Conservation (phyloP, 1,139 yeast genomes). For the Suhomyces coccinellae region DNA sequence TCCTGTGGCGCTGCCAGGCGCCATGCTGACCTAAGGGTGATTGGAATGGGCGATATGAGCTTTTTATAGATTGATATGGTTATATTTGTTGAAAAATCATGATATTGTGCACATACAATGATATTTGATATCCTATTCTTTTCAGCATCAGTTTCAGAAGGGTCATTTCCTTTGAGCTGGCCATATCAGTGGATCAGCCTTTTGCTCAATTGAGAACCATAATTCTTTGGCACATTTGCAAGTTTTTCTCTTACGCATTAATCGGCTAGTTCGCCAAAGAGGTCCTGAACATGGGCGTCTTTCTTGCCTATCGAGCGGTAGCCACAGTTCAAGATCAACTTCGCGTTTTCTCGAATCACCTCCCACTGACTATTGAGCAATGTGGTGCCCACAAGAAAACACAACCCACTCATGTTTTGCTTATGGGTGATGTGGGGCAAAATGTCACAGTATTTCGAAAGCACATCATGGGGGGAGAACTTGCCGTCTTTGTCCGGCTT, state of each 20-base stretch:
- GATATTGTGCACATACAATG: too few relatives aligned
- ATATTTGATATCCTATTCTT: too few relatives aligned
- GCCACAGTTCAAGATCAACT: conserved; percentile 56
- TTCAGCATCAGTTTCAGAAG: too few relatives aligned
- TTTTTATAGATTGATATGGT: too few relatives aligned
- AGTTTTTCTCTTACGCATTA: not conserved
- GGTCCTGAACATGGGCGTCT: conserved; percentile 49
- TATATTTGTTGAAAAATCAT: too few relatives aligned
- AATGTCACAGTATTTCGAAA: conserved; percentile 42
- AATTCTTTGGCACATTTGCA: too few relatives aligned
- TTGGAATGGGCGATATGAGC: too few relatives aligned
- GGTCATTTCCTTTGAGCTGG: too few relatives aligned
- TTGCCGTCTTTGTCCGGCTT: conserved; percentile 21
- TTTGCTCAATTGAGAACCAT: not conserved
- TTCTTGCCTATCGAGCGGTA: conserved; percentile 55
- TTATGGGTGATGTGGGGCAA: conserved; percentile 43
- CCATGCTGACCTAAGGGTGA: too few relatives aligned
- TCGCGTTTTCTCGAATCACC: conserved; percentile 58
- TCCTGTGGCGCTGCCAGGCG: too few relatives aligned
- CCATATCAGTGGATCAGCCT: too few relatives aligned
- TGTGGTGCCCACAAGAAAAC: conserved; percentile 31
- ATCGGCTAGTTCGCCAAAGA: conserved; percentile 37
- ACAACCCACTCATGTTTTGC: conserved; percentile 55
- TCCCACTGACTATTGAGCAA: conserved; percentile 60
- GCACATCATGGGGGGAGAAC: conserved; percentile 34